Evolutionary conservation across 1,284 basidiomycete genomes (phyloP).

Genomic region (Pseudozyma pruni): DNA sequence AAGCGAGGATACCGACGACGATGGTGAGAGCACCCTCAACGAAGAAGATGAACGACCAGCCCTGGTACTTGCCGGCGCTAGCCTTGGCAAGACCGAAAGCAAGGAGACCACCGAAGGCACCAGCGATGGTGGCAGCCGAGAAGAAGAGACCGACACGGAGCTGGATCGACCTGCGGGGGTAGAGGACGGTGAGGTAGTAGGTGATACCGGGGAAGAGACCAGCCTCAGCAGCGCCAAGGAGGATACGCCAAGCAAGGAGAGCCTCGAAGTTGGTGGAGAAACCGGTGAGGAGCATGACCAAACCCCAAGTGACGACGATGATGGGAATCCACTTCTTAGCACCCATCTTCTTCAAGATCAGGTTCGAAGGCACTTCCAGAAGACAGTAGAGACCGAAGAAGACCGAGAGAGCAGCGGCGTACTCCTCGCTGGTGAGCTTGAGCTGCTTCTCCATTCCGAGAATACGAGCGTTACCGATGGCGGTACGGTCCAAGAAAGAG

Average conservation of each 20-base stretch:
- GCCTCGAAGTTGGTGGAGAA: slow-evolving; percentile 67
- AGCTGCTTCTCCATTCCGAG: slow-evolving; percentile 56
- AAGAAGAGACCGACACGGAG: slow-evolving; percentile 57
- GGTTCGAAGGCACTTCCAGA: slow-evolving; percentile 78
- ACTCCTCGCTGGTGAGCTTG: slow-evolving; percentile 70
- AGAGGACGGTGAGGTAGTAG: slow-evolving; percentile 47
- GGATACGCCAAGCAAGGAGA: slow-evolving; percentile 68
- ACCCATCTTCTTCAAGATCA: slow-evolving; percentile 71
- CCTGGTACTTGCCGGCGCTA: slow-evolving; percentile 38
- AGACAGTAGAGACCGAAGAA: slow-evolving; percentile 75
- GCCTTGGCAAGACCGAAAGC: slow-evolving; percentile 60
- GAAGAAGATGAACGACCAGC: slow-evolving; percentile 68
- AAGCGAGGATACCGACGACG: slow-evolving; percentile 68
- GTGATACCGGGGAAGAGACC: slow-evolving; percentile 56
- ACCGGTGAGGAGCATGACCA: slow-evolving; percentile 69
- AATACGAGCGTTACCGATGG: slow-evolving; percentile 81
- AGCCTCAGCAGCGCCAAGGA: slow-evolving; percentile 66
- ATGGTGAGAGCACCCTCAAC: slow-evolving; percentile 71
- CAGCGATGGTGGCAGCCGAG: slow-evolving; percentile 68
- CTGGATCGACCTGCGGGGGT: slow-evolving; percentile 51
- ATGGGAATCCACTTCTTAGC: slow-evolving; percentile 68
- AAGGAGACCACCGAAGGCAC: slow-evolving; percentile 70
- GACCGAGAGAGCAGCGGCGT: slow-evolving; percentile 63
- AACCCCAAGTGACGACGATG: slow-evolving; percentile 67
- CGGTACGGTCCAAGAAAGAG: slow-evolving; percentile 80